Evolutionary conservation across 139 green algal species (phyloP).

Genomic region (Coelastrella sp.): DNA sequence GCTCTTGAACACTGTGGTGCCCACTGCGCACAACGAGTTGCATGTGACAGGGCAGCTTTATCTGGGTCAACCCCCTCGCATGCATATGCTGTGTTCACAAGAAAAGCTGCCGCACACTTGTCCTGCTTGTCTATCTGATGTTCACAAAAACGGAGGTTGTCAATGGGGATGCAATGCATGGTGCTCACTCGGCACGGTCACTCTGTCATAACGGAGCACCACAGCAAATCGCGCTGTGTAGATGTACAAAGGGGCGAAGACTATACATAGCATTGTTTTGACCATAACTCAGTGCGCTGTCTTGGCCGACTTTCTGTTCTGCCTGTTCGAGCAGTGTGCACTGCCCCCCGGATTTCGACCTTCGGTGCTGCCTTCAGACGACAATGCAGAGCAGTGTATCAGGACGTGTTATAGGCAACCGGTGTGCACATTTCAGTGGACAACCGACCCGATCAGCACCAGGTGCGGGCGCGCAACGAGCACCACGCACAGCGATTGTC

Average conservation of each 20-base stretch:
- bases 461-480: background rate
- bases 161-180: background rate
- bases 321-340: background rate
- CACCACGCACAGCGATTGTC: background rate
- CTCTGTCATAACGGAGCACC: background rate
- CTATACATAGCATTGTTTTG: background rate
- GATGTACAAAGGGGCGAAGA: background rate
- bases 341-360: background rate
- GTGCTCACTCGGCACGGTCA: background rate
- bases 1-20: too few species aligned
- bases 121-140: background rate
- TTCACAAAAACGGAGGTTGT: too few species aligned
- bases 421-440: background rate
- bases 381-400: slow-evolving; percentile 9
- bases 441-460: background rate
- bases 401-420: background rate
- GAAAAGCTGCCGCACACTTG: background rate
- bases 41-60: too few species aligned
- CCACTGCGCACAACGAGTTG: too few species aligned
- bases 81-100: too few species aligned
- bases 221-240: background rate
- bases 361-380: background rate
- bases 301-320: background rate
- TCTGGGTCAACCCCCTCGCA: too few species aligned
- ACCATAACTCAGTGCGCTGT: too few species aligned